Percentiles rank a stretch among this genome's conserved stretches.
phyloP scores from a whole-genome alignment of 345 rosid species.

The Arabidopsis thaliana region DNA sequence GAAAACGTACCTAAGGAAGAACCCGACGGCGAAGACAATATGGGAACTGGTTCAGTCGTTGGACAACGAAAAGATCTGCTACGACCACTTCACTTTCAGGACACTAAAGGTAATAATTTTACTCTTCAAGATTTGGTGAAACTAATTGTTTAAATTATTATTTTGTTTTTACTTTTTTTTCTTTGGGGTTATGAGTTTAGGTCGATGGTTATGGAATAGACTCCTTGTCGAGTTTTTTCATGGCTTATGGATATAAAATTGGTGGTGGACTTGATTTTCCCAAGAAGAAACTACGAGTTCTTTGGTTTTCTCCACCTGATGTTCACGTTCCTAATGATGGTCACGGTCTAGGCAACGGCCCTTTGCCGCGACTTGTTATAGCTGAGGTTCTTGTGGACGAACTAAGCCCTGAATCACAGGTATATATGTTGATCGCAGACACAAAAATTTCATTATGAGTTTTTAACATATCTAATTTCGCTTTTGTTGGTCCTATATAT shows the following conservation, averaged over 20 bases:
- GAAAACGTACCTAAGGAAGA: slow-evolving; percentile 59
- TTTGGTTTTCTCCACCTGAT: slow-evolving; percentile 86
- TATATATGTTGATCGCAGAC: slow-evolving; percentile 6
- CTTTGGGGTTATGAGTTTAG: slow-evolving; percentile 33
- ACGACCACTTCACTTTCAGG: slow-evolving; percentile 81
- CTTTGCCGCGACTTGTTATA: slow-evolving; percentile 78
- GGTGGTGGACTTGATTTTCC: slow-evolving; percentile 76
- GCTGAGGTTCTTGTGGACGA: slow-evolving; percentile 87
- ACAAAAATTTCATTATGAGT: background rate
- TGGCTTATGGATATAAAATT: slow-evolving; percentile 75
- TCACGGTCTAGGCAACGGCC: slow-evolving; percentile 61
- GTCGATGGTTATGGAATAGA: slow-evolving; percentile 79
- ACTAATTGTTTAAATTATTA: background rate
- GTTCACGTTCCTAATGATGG: slow-evolving; percentile 47
- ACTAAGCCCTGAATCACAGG: slow-evolving; percentile 76
- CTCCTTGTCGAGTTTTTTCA: slow-evolving; percentile 73
- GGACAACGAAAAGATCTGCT: slow-evolving; percentile 58
- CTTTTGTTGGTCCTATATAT: background rate
- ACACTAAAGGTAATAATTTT: slow-evolving; percentile 66
- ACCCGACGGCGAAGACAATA: slow-evolving; percentile 68
- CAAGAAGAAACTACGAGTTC: slow-evolving; percentile 72
- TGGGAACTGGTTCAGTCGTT: slow-evolving; percentile 64
- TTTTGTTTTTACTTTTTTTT: background rate
- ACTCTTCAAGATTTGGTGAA: background rate
- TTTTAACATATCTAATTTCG: slow-evolving; percentile 16